phyloP scores from a whole-genome alignment of 495 filamentous ascomycete genomes.

The Penicillium samsonianum region DNA sequence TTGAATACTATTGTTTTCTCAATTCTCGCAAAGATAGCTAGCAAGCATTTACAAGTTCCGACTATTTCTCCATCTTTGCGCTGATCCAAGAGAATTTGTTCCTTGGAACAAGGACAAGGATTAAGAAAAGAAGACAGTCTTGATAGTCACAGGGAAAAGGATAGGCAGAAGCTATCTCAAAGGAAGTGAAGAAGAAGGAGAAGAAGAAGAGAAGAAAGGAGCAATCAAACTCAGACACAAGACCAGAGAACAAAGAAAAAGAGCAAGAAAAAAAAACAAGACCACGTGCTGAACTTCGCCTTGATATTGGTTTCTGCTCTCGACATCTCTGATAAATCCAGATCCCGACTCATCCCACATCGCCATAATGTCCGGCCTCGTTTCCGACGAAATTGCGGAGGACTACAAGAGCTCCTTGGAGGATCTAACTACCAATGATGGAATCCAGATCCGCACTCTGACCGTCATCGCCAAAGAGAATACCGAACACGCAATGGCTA shows the following conservation, averaged over 20 bases:
- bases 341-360: slow-evolving; percentile 18
- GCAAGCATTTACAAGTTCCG: slow-evolving; percentile 55
- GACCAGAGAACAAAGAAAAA: slow-evolving; percentile 18
- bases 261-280: slow-evolving; percentile 22
- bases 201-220: slow-evolving; percentile 18
- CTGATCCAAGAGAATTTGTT: slow-evolving; percentile 34
- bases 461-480: slow-evolving; percentile 97
- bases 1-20: slow-evolving; percentile 42
- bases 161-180: slow-evolving; percentile 12
- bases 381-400: slow-evolving; percentile 87
- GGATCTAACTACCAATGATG: slow-evolving; percentile 84
- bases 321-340: slow-evolving; percentile 1
- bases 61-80: slow-evolving; percentile 44
- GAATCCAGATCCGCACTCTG: slow-evolving; percentile 91
- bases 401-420: slow-evolving; percentile 93
- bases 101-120: slow-evolving; percentile 33
- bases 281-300: not conserved
- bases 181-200: slow-evolving; percentile 15
- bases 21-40: slow-evolving; percentile 51
- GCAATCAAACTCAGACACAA: slow-evolving; percentile 12
- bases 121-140: slow-evolving; percentile 35
- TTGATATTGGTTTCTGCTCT: slow-evolving; percentile 5
- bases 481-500: slow-evolving; percentile 88
- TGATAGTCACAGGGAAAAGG: slow-evolving; percentile 28
- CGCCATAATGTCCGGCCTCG: slow-evolving; percentile 67